Evolutionary conservation across 495 filamentous ascomycete genomes (phyloP), one percentile per base, ranked within the genome.

Genomic region (Xylaria venustula): DNA sequence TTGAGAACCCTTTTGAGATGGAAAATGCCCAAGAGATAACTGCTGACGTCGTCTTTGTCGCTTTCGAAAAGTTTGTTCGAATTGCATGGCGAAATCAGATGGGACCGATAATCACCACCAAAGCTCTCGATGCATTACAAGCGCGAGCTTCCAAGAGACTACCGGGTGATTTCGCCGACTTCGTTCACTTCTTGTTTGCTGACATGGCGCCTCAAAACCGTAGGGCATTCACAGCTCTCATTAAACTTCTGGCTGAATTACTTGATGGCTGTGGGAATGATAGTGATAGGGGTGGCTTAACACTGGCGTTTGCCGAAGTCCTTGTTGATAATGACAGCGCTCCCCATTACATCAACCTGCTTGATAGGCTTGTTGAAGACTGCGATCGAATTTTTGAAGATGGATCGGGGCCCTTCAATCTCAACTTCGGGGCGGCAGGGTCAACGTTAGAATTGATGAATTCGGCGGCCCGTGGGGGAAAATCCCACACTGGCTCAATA

Each of bases 251-350:
- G 23, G 87, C 90, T 2, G 92, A 96, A 66, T 81, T 98, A 15
- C 83, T 97, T 12, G 93, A 97, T 61, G 93, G 90, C n/a, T 96
- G 93, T 62, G 89, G 88, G 11, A 96, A 94, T 71, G 94, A 97
- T 67, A 90, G 91, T 48, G 93, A 97, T 70, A 85, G 93, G 34
- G 94, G 94, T 26, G 90, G 90, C 48, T 74, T 98, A 66, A 97
- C 91, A 2, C 87, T 90, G 26, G 91, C 91, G 14, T 97, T 98
- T 75, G 88, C 93, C 1, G 94, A 97, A 66, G 78, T 97, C 49
- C 78, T 98, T 11, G 88, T 92, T 4, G 81, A 87, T 37, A 87
- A 93, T 61, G 88, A 87, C 9, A 86, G 85, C 63, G 85, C 93
- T 8, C 87, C 90, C 59, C 83, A 93, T 48, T 94, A 92, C 67